Conservation (phyloP, 805 yeast genomes). For the Sungouiozyma ichnusensis region DNA sequence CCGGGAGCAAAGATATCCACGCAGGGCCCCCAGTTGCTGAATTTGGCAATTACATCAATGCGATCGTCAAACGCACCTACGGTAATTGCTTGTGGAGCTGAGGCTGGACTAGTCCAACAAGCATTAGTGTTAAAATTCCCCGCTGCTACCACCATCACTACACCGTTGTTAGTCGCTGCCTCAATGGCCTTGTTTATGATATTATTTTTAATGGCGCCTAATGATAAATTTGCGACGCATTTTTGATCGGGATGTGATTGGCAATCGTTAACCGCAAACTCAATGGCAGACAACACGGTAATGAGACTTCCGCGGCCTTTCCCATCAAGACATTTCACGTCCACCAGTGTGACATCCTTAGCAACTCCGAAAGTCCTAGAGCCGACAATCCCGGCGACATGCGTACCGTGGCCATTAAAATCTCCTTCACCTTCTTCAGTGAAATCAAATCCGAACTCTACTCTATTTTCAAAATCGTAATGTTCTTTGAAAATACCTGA, state of each 20-base stretch:
- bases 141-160: conserved; percentile 72
- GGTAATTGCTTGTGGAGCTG: conserved; percentile 58
- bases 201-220: conserved; percentile 62
- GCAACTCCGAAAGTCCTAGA: conserved; percentile 77
- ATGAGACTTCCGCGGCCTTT: conserved; percentile 64
- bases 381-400: conserved; percentile 83
- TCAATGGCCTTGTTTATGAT: conserved; percentile 66
- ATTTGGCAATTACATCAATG: conserved; percentile 57
- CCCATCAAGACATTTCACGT: conserved; percentile 61
- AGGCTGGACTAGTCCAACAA: conserved; percentile 79
- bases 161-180: conserved; percentile 64
- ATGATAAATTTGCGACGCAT: conserved; percentile 69
- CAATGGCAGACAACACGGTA: conserved; percentile 54
- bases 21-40: conserved; percentile 91
- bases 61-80: conserved; percentile 85
- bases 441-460: conserved; percentile 47
- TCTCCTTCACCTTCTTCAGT: conserved; percentile 59
- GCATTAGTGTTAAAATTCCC: conserved; percentile 77
- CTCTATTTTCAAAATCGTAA: conserved; percentile 57
- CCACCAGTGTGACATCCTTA: conserved; percentile 52
- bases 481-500: conserved; percentile 63
- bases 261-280: conserved; percentile 56
- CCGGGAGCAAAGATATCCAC: conserved; percentile 85
- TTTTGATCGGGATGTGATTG: conserved; percentile 17
- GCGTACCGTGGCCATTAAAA: conserved; percentile 80